A percentile compares a stretch with the other conserved stretches of the same genome.
phyloP scores from a whole-genome alignment of 129 eudicot species.

The Solidago caesia region DNA sequence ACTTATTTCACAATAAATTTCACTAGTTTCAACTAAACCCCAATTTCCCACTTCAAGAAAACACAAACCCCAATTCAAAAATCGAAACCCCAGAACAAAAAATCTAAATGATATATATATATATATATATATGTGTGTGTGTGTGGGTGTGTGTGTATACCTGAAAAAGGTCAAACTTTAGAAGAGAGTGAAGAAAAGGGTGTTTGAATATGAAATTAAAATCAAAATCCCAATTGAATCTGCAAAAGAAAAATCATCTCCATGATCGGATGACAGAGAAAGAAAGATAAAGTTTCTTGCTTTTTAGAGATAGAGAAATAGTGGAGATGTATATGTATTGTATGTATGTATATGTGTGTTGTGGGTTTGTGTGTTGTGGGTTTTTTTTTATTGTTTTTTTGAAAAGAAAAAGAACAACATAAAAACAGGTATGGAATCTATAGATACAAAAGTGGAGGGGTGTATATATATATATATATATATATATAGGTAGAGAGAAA shows the following conservation, averaged over 20 bases:
- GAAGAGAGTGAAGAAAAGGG: conserved; percentile 27
- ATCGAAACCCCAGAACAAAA: conserved; percentile 27
- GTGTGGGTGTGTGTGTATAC: conserved; percentile 26
- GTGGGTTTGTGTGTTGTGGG: background rate
- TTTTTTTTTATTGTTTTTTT: conserved; percentile 11
- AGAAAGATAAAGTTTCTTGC: conserved; percentile 12
- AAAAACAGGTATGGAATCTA: conserved; percentile 38
- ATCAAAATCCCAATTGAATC: conserved; percentile 33
- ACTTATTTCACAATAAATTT: conserved; percentile 4
- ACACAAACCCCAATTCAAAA: conserved; percentile 21
- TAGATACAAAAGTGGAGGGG: conserved; percentile 9
- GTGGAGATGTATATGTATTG: conserved; percentile 30
- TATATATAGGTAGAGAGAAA: conserved; percentile 39
- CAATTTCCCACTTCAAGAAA: conserved; percentile 20
- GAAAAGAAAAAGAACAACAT: background rate
- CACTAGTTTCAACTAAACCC: conserved; percentile 34
- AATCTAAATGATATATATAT: conserved; percentile 21
- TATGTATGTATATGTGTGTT: conserved; percentile 11
- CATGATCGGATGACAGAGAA: conserved; percentile 42
- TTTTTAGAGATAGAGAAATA: conserved; percentile 28
- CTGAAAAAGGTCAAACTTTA: conserved; percentile 44
- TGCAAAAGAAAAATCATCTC: conserved; percentile 29
- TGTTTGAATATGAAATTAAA: conserved; percentile 3
- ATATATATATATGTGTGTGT: conserved; percentile 23
- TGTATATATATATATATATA: conserved; percentile 26